Evolutionary conservation across 768 basidiomycete species (phyloP).

Genomic region (Tulasnella calospora): DNA sequence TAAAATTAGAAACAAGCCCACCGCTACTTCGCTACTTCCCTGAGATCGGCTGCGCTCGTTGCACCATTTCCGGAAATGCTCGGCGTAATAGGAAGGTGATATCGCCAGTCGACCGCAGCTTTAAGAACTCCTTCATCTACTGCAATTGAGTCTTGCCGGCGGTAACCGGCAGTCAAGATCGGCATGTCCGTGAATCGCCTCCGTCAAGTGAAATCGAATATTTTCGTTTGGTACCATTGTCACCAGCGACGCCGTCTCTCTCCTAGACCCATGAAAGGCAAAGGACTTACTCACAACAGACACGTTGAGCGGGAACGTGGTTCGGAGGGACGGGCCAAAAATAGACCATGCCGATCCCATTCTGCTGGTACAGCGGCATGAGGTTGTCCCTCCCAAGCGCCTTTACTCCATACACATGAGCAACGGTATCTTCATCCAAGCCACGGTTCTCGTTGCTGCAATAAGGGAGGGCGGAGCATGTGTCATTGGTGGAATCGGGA

Average conservation of each 20-base stretch:
- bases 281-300: background rate
- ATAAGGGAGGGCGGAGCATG: background rate
- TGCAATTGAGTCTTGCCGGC: background rate
- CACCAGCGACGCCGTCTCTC: background rate
- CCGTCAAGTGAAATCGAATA: background rate
- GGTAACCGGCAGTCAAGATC: background rate
- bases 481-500: background rate
- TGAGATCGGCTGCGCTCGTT: background rate
- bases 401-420: background rate
- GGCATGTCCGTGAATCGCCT: background rate
- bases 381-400: background rate
- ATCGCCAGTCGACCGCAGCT: background rate
- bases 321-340: background rate
- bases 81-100: background rate
- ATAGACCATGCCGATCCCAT: conserved; percentile 7
- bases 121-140: background rate
- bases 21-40: background rate
- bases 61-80: background rate
- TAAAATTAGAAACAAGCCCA: background rate
- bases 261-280: background rate
- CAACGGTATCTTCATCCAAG: background rate
- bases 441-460: background rate
- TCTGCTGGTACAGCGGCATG: background rate
- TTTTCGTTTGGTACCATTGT: background rate
- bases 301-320: background rate